Evolutionary conservation across 768 basidiomycete species (phyloP), one percentile per base, ranked within the genome.

Genomic region (Boletus speciosus): DNA sequence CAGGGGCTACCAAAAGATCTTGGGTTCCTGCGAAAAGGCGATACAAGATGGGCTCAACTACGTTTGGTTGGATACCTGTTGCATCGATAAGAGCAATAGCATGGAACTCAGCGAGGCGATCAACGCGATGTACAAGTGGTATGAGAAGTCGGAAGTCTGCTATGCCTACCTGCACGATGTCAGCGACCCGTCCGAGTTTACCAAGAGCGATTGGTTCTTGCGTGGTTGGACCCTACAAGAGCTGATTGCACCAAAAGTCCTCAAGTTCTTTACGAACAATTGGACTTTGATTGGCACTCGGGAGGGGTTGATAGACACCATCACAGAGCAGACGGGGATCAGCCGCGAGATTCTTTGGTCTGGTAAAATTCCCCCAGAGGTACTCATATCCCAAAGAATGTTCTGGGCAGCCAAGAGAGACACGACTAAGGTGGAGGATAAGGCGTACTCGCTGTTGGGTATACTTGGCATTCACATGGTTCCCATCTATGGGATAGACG

Each of bases 101-200:
- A 52, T 65, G 2, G 71, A 71, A 36, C 62, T 73, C 16, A 27
- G 37, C 27, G 62, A 71, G 39, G 61, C 71, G 19, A 68, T 71
- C 51, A 66, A 68, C 34, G 52, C 66, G 15, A 71, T 73, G 68
- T 73, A 64, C 58, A 56, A n/a, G 37, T 72, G 72, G 72, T 73
- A 72, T 52, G 45, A 47, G 2, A 44, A 60, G 14, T 61, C 70
- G 5, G 21, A 58, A 1, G 44, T 64, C 36, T 72, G 71, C 52
- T 64, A 67, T 11, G 65, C 54, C 5, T 67, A 72, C 52, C 36
- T 71, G 38, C 56, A 63, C 32, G 65, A 69, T 43, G 57, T 71
- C 42, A 43, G 19, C 36, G 56, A 64, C 16, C 40, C 46, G 0
- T 46, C 58, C 53, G 39, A 53, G 23, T 59, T 66, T 31, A 46